Base-by-base conservation (phyloP, 768 basidiomycete species). In the Phylloporus sp. region DNA sequence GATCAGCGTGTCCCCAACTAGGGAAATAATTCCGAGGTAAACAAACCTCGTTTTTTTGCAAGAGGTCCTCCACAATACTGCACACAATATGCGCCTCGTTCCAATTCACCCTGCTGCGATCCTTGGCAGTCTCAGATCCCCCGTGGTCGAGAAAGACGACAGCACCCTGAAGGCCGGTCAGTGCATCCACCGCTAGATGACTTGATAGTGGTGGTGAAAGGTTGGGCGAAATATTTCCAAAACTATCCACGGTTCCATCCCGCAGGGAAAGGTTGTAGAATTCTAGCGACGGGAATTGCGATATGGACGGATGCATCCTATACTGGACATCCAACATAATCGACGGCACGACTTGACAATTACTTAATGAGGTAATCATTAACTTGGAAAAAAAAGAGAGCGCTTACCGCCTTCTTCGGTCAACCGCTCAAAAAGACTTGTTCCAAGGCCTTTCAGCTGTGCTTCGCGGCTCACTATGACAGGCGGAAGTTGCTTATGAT, bases 291-390 rank as follows among this genome's bases (percentile, higher is more conserved):
- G 95, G 92, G 73, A 97, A 97, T 20, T 76, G 76, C 2, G 94
- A 91, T 59, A 97, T 93, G 32, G 75, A 74, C 12, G 94, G 95
- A 60, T 95, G 92, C 94, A 97, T 97, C 31, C 94, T 85, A 61
- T 97, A 97, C 70, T 97, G 94, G n/a, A 82, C 79, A 63, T 95
- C 87, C 51, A 97, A 81, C 87, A 95, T 94, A 55, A 94, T 81
- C 5, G 89, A 86, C 10, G 92, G 91, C n/a, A 91, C 81, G 39
- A 78, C 90, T 91, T 45, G 44, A 54, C 20, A 36, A 47, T 49
- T 22, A 57, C 53, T 39, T 27, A 38, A 45, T 47, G 53, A 54
- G 53, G 35, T 22, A 48, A 49, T 10, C 38, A 20, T 42, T 3
- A n/a, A 41, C 27, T 2, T 15, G n/a, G 41, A 35, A 32, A 35